Evolutionary conservation across 2,329 filamentous ascomycete genomes (phyloP), one percentile per base, ranked within the genome.

Genomic region (Byssochlamys sp.): DNA sequence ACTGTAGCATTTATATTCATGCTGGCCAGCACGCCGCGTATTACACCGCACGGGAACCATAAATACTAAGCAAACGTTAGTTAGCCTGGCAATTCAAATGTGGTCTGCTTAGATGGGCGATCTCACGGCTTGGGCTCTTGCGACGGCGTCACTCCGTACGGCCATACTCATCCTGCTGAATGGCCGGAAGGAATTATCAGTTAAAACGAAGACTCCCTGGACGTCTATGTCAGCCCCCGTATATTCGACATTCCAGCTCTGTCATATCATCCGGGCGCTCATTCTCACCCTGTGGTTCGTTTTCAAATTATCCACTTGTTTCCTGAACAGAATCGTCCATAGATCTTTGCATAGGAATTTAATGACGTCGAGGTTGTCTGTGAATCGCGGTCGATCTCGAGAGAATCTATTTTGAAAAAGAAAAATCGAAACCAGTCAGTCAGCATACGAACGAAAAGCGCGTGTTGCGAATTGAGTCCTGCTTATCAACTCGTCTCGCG

Each of bases 291-390:
- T 81, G 72, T 99, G 94, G 70, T 99, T 99, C 7, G 94, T 99
- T 77, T 99, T 99, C 52, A 99, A 81, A 71, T 99, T 99, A 75
- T 99, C 94, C 69, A 99, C 90, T 73, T 97, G 95, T 76, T 99
- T 99, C 71, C 89, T 83, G 74, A 96, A 99, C 14, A 96, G 84
- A 24, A 97, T 80, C 33, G 85, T 91, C 94, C 94, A 99, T 51
- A 99, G 81, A 73, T 99, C 94, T 78, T 99, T 99, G 83, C 94
- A 99, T 54, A 99, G 80, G 69, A 99, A 97, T 73, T 99, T 99
- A 72, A 99, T 99, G 54, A 91, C 88, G 70, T 97, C 94, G 49
- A 99, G 84, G 3, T 91, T 91, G 66, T 96, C 91, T 60, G 87
- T 89, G 70, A 96, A 95, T 53, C 91, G 88, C 48, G 92, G 90